These are phyloP conservation scores for Xylaria castorea DNA, from an alignment of 495 filamentous ascomycete genomes.

Conservation along the genomic window DNA sequence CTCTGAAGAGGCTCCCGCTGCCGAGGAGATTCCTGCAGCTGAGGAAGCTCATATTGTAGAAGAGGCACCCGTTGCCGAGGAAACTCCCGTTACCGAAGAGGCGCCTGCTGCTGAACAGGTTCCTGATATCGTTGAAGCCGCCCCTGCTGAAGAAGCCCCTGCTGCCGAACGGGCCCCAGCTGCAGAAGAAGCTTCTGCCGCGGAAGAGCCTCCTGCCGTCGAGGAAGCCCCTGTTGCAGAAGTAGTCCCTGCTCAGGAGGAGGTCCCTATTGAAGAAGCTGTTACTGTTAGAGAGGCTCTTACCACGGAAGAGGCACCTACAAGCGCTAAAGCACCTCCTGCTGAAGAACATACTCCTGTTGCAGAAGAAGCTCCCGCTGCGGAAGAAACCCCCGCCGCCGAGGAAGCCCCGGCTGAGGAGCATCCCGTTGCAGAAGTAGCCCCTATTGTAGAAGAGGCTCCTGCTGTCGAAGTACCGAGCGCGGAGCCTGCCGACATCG, in stretches of 20 bases:
- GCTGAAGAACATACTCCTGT: slow-evolving; percentile 16
- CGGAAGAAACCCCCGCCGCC: neutral
- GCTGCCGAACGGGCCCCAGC: neutral
- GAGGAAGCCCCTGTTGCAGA: slow-evolving; percentile 24
- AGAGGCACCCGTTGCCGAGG: slow-evolving; percentile 21
- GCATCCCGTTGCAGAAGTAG: slow-evolving; percentile 11
- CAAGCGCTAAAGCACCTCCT: slow-evolving; percentile 27
- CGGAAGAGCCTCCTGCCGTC: slow-evolving; percentile 24
- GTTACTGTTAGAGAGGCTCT: neutral
- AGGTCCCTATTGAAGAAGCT: neutral
- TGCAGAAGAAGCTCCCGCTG: slow-evolving; percentile 21
- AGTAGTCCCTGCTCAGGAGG: neutral
- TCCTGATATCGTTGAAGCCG: neutral
- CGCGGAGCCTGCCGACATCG: neutral
- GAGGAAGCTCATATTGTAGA: neutral
- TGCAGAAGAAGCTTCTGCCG: slow-evolving; percentile 28
- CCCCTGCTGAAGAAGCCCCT: neutral
- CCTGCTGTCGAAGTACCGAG: slow-evolving; percentile 10
- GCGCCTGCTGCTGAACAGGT: slow-evolving; percentile 1
- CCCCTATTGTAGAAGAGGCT: slow-evolving; percentile 16
- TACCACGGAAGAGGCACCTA: slow-evolving; percentile 7
- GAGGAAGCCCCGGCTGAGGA: slow-evolving; percentile 26
- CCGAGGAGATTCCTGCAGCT: neutral
- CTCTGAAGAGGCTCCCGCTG: neutral
- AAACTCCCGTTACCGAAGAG: slow-evolving; percentile 29